Conservation (phyloP, 2,329 filamentous ascomycete genomes). For the Pleurostoma richardsiae region DNA sequence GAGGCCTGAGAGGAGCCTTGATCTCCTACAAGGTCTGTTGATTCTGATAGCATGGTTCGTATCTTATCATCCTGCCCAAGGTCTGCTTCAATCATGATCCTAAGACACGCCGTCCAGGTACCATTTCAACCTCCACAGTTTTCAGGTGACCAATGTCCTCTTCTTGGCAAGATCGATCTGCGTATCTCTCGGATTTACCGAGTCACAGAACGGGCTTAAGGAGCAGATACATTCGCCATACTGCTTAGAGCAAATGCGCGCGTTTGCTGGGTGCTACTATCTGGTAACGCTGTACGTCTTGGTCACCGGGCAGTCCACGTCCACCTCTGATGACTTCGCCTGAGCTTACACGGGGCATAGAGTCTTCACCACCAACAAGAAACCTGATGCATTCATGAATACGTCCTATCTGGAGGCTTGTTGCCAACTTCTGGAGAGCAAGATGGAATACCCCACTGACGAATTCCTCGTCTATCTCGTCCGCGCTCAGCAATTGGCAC, state of each 20-base stretch:
- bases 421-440: slow-evolving; percentile 34
- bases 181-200: slow-evolving; percentile 30
- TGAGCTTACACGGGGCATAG: slow-evolving; percentile 5
- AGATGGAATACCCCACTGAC: slow-evolving; percentile 37
- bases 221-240: slow-evolving; percentile 15
- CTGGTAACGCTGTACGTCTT: slow-evolving; percentile 38
- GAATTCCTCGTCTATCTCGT: slow-evolving; percentile 38
- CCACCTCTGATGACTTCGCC: accelerated
- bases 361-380: slow-evolving; percentile 30
- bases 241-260: slow-evolving; percentile 37
- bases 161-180: slow-evolving; percentile 43
- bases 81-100: not conserved
- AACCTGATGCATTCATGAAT: slow-evolving; percentile 42
- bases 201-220: slow-evolving; percentile 15
- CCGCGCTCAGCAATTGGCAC: slow-evolving; percentile 40
- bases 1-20: slow-evolving; percentile 37
- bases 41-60: slow-evolving; percentile 40
- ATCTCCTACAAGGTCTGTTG: slow-evolving; percentile 41
- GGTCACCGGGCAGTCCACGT: too few species aligned
- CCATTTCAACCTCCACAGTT: slow-evolving; percentile 42
- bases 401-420: slow-evolving; percentile 36
- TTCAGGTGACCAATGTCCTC: slow-evolving; percentile 43
- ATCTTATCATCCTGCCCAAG: not conserved
- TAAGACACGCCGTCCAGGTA: slow-evolving; percentile 28
- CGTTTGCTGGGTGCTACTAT: slow-evolving; percentile 45